phyloP scores from a whole-genome alignment of 306 rosid species.

The Fagus sylvatica region DNA sequence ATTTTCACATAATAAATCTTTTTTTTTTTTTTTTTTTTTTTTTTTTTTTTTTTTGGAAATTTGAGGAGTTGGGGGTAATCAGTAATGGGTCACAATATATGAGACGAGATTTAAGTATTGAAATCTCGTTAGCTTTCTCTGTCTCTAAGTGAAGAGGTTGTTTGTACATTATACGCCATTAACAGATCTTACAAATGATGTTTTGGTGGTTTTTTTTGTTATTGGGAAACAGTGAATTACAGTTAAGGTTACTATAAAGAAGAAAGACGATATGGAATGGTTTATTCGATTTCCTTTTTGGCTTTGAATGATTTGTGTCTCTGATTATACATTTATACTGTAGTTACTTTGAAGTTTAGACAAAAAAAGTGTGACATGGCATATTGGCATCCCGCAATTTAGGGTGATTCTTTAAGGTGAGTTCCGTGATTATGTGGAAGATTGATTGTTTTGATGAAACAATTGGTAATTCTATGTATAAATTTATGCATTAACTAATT shows the following conservation, averaged over 20 bases:
- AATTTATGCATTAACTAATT: too few species aligned
- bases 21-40: background rate
- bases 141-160: conserved; percentile 1
- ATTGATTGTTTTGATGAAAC: too few species aligned
- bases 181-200: background rate
- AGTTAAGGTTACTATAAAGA: background rate
- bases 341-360: too few species aligned
- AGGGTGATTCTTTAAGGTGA: too few species aligned
- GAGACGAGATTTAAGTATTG: background rate
- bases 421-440: too few species aligned
- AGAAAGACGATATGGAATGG: background rate
- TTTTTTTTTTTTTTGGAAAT: background rate
- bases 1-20: background rate
- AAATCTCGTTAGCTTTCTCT: background rate
- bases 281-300: background rate
- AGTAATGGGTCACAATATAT: background rate
- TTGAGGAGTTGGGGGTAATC: background rate
- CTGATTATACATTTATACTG: background rate
- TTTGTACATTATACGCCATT: conserved; percentile 21
- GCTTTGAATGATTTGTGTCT: background rate
- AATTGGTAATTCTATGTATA: too few species aligned
- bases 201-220: background rate
- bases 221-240: background rate
- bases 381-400: too few species aligned
- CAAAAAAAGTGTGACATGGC: too few species aligned